Evolutionary conservation across 2,329 filamentous ascomycete genomes (phyloP).

Genomic region (Curvularia sp.): DNA sequence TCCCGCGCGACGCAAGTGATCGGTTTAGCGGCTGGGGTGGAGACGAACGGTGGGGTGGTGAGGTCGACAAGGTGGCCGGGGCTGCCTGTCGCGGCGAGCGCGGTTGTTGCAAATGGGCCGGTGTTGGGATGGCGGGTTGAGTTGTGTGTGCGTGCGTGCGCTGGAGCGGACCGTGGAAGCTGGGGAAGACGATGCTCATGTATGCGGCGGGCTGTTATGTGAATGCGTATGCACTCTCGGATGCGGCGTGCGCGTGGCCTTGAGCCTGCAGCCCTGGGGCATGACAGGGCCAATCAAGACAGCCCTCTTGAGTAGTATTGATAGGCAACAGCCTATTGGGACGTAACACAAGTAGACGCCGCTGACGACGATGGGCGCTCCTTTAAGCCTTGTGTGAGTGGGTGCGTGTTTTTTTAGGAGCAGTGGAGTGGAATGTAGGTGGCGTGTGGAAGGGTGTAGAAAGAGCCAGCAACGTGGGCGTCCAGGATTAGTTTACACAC

Average conservation of each 20-base stretch:
- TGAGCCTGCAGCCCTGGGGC: neutral
- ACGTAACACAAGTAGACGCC: too few species aligned
- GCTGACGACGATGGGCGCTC: too few species aligned
- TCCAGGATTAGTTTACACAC: too few species aligned
- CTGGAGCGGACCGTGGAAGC: neutral
- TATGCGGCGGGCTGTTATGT: neutral
- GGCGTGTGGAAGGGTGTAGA: too few species aligned
- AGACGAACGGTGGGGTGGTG: conserved; percentile 24
- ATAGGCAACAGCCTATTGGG: too few species aligned
- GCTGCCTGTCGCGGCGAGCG: conserved; percentile 29
- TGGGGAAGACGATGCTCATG: neutral
- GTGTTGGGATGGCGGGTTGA: neutral
- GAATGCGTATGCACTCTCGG: neutral
- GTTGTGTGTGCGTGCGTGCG: neutral
- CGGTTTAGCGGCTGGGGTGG: conserved; percentile 28
- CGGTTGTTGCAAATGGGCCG: conserved; percentile 23
- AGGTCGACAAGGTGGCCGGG: conserved; percentile 7
- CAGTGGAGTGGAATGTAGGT: too few species aligned
- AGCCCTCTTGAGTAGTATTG: neutral
- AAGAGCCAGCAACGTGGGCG: too few species aligned
- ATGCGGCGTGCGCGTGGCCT: neutral
- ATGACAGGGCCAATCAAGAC: neutral
- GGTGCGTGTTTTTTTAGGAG: too few species aligned
- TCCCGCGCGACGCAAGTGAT: conserved; percentile 33
- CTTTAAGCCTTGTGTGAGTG: too few species aligned